phyloP scores from a whole-genome alignment of 1,284 basidiomycete species.

The Heliocybe sulcata region DNA sequence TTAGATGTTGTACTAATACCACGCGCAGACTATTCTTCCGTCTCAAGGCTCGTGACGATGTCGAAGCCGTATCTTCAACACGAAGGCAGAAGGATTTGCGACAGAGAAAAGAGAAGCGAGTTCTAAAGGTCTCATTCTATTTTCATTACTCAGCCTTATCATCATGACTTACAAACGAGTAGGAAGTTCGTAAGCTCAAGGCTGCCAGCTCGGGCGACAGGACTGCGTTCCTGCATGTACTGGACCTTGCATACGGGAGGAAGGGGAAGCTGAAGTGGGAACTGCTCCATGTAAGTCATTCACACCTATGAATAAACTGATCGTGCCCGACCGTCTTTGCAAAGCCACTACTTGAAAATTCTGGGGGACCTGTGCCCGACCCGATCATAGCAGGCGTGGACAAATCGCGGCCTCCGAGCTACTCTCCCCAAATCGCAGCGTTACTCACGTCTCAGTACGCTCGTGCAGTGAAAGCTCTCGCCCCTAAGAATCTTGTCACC shows the following conservation, averaged over 20 bases:
- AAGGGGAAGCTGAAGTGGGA: slow-evolving; percentile 65
- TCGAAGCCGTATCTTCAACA: slow-evolving; percentile 25
- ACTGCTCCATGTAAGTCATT: slow-evolving; percentile 44
- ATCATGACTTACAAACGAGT: slow-evolving; percentile 2
- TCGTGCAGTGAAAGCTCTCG: slow-evolving; percentile 38
- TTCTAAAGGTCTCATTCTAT: slow-evolving; percentile 37
- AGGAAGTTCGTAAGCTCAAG: slow-evolving; percentile 53
- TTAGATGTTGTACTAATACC: slow-evolving; percentile 9
- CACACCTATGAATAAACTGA: slow-evolving; percentile 1
- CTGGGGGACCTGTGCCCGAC: slow-evolving; percentile 28
- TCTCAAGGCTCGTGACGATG: slow-evolving; percentile 52
- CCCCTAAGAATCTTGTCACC: slow-evolving; percentile 26
- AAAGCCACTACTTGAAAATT: slow-evolving; percentile 48
- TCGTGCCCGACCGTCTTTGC: slow-evolving; percentile 4
- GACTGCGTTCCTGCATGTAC: slow-evolving; percentile 49
- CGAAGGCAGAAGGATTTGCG: slow-evolving; percentile 20
- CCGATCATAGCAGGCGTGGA: slow-evolving; percentile 44
- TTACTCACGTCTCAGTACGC: slow-evolving; percentile 49
- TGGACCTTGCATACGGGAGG: slow-evolving; percentile 74
- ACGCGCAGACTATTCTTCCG: slow-evolving; percentile 54
- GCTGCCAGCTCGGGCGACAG: slow-evolving; percentile 48
- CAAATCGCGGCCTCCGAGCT: slow-evolving; percentile 53
- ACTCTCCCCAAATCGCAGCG: slow-evolving; percentile 51
- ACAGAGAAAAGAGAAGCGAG: slow-evolving; percentile 36
- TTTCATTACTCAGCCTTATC: neutral